phyloP scores from a whole-genome alignment of 768 basidiomycete species.

The Artomyces pyxidatus region DNA sequence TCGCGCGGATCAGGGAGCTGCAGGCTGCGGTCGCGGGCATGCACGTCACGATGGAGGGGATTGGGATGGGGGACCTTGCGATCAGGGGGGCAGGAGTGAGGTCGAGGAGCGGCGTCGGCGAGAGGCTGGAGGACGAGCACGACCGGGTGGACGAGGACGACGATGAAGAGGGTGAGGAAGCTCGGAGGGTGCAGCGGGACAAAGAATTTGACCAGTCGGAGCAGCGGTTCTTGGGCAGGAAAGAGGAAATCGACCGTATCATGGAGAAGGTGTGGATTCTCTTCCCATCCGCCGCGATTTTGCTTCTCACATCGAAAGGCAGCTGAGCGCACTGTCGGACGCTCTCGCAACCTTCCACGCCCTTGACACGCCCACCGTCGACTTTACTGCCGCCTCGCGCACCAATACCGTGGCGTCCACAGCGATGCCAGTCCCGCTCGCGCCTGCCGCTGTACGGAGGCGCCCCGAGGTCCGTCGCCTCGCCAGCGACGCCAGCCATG shows the following conservation, averaged over 20 bases:
- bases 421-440: conserved; percentile 16
- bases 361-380: conserved; percentile 33
- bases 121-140: conserved; percentile 18
- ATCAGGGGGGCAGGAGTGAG: conserved; percentile 1
- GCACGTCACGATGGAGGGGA: conserved; percentile 70
- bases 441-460: conserved; percentile 16
- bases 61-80: conserved; percentile 28
- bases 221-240: conserved; percentile 61
- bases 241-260: conserved; percentile 58
- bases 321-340: conserved; percentile 50
- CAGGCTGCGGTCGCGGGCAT: conserved; percentile 65
- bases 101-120: background rate
- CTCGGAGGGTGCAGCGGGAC: conserved; percentile 41
- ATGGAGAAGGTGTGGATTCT: conserved; percentile 55
- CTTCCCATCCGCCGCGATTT: background rate
- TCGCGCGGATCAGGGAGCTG: conserved; percentile 60
- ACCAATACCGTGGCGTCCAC: conserved; percentile 24
- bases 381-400: conserved; percentile 24
- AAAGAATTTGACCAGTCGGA: conserved; percentile 63
- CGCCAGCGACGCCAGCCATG: background rate
- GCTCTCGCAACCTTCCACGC: conserved; percentile 37
- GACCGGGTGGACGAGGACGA: conserved; percentile 33
- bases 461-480: conserved; percentile 16
- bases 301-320: conserved; percentile 4
- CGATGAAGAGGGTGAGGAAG: conserved; percentile 45